Evolutionary conservation across 352 stramenopile genomes (phyloP).

Genomic region (Globisporangium yorkense): DNA sequence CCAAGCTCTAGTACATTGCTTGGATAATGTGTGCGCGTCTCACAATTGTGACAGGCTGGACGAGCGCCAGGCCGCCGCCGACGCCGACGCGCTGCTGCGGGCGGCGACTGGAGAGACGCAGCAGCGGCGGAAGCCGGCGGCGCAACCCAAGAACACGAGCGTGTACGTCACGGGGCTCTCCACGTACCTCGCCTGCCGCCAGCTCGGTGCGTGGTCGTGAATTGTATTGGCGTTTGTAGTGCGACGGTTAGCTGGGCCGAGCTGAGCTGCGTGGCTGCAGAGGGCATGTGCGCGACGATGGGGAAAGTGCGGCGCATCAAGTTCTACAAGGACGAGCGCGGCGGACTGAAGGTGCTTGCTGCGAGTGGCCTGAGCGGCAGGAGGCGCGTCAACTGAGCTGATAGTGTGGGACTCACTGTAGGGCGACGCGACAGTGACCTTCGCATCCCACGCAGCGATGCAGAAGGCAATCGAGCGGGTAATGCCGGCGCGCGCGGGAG

Average conservation of each 20-base stretch:
- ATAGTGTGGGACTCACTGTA: not conserved
- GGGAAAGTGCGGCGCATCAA: constrained; percentile 83
- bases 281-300: constrained; percentile 60
- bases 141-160: constrained; percentile 48
- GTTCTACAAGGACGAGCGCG: constrained; percentile 79
- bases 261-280: constrained; percentile 17
- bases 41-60: constrained; percentile 32
- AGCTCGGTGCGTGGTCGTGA: constrained; percentile 42
- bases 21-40: not conserved
- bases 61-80: constrained; percentile 30
- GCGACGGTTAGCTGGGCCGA: not conserved
- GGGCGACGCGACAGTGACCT: constrained; percentile 85
- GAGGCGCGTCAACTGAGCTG: too few relatives aligned
- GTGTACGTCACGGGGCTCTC: constrained; percentile 76
- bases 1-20: too few relatives aligned
- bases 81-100: constrained; percentile 35
- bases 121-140: constrained; percentile 8
- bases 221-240: too few relatives aligned
- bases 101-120: not conserved
- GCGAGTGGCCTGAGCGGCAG: too few relatives aligned
- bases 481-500: not conserved
- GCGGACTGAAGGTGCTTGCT: constrained; percentile 54
- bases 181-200: constrained; percentile 78
- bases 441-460: constrained; percentile 60
- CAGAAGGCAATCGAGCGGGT: constrained; percentile 70